Base-by-base conservation (phyloP, 1,284 basidiomycete species). In the Marasmius tenuissimus region DNA sequence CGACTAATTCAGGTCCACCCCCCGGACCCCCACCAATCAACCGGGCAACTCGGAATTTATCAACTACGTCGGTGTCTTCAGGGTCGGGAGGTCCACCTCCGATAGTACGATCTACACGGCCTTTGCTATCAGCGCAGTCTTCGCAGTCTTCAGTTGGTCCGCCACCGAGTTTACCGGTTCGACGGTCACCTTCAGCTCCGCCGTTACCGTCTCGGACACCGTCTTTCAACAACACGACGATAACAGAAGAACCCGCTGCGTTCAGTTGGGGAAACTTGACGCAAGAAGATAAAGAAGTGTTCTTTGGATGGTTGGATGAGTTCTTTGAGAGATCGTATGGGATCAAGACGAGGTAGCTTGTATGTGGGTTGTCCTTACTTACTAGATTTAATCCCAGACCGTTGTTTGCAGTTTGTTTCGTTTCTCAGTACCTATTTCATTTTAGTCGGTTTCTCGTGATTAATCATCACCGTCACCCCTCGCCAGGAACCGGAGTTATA, bases 221-320 rank as follows among this genome's bases (percentile, higher is more conserved):
- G 22, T 65, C 62, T 33, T 56, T 38, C 55, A 63, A 47, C 4
- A 2, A 20, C 60, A 39, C 22, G 54, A 45, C 27, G 39, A 56
- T 57, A 20, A 9, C 47, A 14, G 59, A 63, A 8, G 34, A 35
- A 8, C 40, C 55, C 27, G 34, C 57, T 10, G 67, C 63, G 51
- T 83, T 93, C 35, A 86, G 91, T 69, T 93, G 91, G 91, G 70
- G 77, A 4, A 85, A 89, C 70, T 76, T 93, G 48, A 82, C 84
- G 0, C 66, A 70, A 8, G 78, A 85, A 67, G 91, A 94, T 68
- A 93, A 92, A 70, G 73, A 84, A 38, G 82, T 76, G 16, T 87
- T 93, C 69, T 94, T 93, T 71, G 73, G 73, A 57, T 91, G 89
- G 86, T 75, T 93, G 16, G 91, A 94, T 69, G 89, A 91, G 69